Base-by-base conservation (phyloP, 2,329 filamentous ascomycete species). In the Penicillium sp. region DNA sequence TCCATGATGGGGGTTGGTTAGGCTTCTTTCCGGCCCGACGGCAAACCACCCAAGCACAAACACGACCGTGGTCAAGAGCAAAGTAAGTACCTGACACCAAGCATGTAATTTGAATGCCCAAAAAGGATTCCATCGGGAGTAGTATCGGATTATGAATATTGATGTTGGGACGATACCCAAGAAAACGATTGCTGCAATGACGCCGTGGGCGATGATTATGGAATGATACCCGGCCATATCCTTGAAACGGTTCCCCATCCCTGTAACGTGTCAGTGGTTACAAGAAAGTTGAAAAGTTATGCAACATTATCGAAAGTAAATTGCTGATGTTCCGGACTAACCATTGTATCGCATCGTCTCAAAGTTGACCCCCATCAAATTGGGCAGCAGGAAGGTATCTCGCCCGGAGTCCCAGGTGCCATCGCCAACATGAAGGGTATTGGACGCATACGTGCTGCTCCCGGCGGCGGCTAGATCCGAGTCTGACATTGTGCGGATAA, bases 261-360 rank as follows among this genome's bases (percentile, higher is more conserved):
- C 83, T 86, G 48, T 29, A 44, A 57, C 29, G 32, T 47, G 58
- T 68, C 52, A 71, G 61, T 63, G 43, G 66, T 14, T 13, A 31
- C 14, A n/a, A 54, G 7, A 13, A 20, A 31, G 10, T 14, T 34
- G 6, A 3, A 42, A 18, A 13, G 4, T 1, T 14, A 20, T 32
- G 16, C 35, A 24, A n/a, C 16, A 8, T 9, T n/a, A 13, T 20
- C 35, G 32, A 48, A 32, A 44, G 43, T 34, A 29, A 22, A 42
- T 20, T 32, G 13, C 3, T 14, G 18, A 31, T 10, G 1, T 7
- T 31, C 18, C 3, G 58, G 22, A 66, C 75, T 61, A 67, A 85
- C 83, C 85, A 77, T 88, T 88, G 72, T 87, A 86, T 70, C 79
- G 81, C 80, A 85, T 88, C 4, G 85, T 87, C 47, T 80, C 84